These are phyloP conservation scores for Capsella bursapastoris DNA, from an alignment of 345 rosid genomes.

Conservation along the genomic window DNA sequence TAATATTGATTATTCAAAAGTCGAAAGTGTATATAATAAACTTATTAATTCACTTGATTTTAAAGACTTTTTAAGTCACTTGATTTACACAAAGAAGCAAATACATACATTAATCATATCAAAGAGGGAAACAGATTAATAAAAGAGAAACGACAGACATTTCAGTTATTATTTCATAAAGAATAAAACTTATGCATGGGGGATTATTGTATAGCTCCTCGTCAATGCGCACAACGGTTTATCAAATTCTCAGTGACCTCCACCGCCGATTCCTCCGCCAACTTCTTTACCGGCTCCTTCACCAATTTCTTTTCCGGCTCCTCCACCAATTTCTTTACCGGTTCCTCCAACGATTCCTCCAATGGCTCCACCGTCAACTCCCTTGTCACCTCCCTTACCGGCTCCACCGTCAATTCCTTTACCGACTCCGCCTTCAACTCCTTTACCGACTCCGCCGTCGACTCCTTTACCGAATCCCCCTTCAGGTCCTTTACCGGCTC, in stretches of 20 bases:
- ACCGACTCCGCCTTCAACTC: not conserved
- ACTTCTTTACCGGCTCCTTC: not conserved
- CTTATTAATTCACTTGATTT: too few relatives aligned
- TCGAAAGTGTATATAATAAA: too few relatives aligned
- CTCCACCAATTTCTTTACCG: not conserved
- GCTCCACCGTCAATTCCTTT: not conserved
- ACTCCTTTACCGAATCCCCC: not conserved
- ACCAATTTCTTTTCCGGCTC: not conserved
- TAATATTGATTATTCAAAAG: not conserved
- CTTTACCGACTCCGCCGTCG: not conserved
- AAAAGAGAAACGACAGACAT: slow-evolving; percentile 8
- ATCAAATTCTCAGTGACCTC: slow-evolving; percentile 33
- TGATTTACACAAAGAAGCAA: not conserved
- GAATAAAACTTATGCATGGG: slow-evolving; percentile 11
- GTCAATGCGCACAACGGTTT: not conserved
- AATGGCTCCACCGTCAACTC: not conserved
- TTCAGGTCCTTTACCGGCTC: slow-evolving; percentile 1
- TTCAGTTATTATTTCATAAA: not conserved
- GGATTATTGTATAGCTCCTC: slow-evolving; percentile 20
- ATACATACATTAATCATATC: not conserved
- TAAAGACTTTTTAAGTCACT: too few relatives aligned
- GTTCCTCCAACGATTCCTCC: not conserved
- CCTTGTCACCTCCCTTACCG: not conserved
- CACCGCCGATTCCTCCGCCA: slow-evolving; percentile 18
- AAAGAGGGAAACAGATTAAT: not conserved